A percentile compares a stretch with the other conserved stretches of the same genome.
These are phyloP conservation scores for Aspergillus cristatus DNA, from an alignment of 495 filamentous ascomycete genomes.

Conservation along the genomic window DNA sequence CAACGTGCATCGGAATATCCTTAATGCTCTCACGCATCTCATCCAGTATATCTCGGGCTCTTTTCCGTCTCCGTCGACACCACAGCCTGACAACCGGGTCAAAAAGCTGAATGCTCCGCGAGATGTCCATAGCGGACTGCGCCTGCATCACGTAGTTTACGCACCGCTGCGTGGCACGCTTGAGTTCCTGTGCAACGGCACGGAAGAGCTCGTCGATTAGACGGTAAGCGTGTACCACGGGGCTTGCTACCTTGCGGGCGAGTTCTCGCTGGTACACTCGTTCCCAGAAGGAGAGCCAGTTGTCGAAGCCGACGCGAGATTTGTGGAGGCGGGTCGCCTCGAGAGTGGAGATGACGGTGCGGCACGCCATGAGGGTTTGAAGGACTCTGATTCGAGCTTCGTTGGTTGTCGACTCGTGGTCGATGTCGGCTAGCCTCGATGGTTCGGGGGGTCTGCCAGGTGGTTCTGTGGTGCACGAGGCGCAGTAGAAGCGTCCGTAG, in stretches of 20 bases:
- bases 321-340: conserved; percentile 18
- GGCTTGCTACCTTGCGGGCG: conserved; percentile 2
- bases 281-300: conserved; percentile 19
- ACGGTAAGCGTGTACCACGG: conserved; percentile 8
- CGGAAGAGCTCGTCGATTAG: conserved; percentile 15
- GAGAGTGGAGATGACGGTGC: conserved; percentile 13
- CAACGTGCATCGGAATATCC: conserved; percentile 14
- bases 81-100: too few species aligned
- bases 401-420: conserved; percentile 1
- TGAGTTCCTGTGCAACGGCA: conserved; percentile 12
- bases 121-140: conserved; percentile 11
- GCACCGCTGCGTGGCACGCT: conserved; percentile 10
- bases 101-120: too few species aligned
- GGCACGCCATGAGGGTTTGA: conserved; percentile 14
- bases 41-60: conserved; percentile 10
- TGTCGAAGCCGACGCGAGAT: conserved; percentile 12
- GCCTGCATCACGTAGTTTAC: conserved; percentile 6
- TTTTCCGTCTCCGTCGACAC: conserved; percentile 9
- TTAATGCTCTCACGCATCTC: conserved; percentile 13
- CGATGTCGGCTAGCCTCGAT: too few species aligned
- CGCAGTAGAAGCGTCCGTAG: too few species aligned
- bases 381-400: conserved; percentile 10
- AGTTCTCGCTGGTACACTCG: conserved; percentile 11
- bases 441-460: too few species aligned
- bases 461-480: too few species aligned